Evolutionary conservation across 2,329 filamentous ascomycete genomes (phyloP).

Genomic region (Coniochaeta sp.): DNA sequence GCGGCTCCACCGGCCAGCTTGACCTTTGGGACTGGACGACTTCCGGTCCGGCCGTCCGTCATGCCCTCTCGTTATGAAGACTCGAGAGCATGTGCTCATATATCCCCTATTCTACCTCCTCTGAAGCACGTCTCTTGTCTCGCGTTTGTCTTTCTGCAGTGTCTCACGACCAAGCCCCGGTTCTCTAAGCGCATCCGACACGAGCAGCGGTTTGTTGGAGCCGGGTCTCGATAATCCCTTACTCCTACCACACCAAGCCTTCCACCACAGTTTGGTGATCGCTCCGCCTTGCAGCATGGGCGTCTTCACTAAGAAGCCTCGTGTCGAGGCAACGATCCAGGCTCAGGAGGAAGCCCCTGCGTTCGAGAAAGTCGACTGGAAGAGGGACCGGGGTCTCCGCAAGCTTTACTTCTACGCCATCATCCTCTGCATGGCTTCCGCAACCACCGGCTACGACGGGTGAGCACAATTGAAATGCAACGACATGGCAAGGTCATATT

Average conservation of each 20-base stretch:
- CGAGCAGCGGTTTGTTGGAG: not conserved
- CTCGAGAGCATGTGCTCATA: not conserved
- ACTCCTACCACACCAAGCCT: not conserved
- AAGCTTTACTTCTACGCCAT: conserved; percentile 29
- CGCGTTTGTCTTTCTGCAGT: not conserved
- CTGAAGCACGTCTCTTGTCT: not conserved
- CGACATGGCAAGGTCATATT: conserved; percentile 31
- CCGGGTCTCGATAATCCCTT: not conserved
- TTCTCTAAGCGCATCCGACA: not conserved
- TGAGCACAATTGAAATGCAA: conserved; percentile 37
- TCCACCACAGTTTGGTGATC: not conserved
- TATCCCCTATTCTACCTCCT: not conserved
- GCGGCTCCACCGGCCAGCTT: not conserved
- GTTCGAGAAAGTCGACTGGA: conserved; percentile 29
- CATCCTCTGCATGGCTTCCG: conserved; percentile 51
- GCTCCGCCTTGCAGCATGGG: conserved; percentile 12
- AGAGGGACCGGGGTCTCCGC: conserved; percentile 29
- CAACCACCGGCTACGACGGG: conserved; percentile 54
- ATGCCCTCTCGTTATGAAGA: not conserved
- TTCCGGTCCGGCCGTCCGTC: not conserved
- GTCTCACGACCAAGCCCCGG: not conserved
- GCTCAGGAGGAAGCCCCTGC: conserved; percentile 24
- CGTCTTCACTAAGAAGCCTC: conserved; percentile 18
- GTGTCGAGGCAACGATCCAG: not conserved
- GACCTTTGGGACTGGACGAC: not conserved